Conservation (phyloP, 176 grass and related monocot species). For the Pontederia crassipes region DNA sequence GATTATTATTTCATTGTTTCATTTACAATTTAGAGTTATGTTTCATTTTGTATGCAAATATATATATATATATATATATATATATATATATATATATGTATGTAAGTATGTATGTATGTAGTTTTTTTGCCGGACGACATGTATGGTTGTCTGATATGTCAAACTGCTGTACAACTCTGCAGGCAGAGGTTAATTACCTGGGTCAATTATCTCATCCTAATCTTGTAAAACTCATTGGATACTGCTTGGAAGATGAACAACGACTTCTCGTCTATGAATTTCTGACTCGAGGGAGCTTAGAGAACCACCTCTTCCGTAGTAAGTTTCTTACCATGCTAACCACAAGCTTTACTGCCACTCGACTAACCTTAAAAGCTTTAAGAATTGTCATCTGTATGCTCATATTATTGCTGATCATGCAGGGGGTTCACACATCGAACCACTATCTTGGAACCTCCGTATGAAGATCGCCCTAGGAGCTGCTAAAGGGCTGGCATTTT, state of each 20-base stretch:
- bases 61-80: background rate
- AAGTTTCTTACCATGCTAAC: background rate
- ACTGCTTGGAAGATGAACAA: conserved; percentile 76
- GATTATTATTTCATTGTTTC: background rate
- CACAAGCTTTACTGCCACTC: background rate
- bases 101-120: conserved; percentile 1
- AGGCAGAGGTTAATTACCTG: conserved; percentile 80
- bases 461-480: conserved; percentile 79
- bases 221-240: conserved; percentile 60
- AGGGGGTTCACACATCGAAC: conserved; percentile 61
- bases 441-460: conserved; percentile 77
- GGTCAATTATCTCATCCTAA: conserved; percentile 57
- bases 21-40: background rate
- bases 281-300: conserved; percentile 76
- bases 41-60: background rate
- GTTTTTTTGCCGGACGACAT: background rate
- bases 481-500: conserved; percentile 79
- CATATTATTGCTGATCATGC: background rate
- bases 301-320: conserved; percentile 91
- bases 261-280: conserved; percentile 82
- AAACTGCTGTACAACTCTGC: conserved; percentile 2
- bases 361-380: background rate
- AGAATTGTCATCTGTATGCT: conserved; percentile 3
- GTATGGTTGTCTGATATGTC: background rate
- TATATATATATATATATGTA: conserved; percentile 3